phyloP scores from a whole-genome alignment of 805 yeast genomes.

The Huiozyma naganishii region DNA sequence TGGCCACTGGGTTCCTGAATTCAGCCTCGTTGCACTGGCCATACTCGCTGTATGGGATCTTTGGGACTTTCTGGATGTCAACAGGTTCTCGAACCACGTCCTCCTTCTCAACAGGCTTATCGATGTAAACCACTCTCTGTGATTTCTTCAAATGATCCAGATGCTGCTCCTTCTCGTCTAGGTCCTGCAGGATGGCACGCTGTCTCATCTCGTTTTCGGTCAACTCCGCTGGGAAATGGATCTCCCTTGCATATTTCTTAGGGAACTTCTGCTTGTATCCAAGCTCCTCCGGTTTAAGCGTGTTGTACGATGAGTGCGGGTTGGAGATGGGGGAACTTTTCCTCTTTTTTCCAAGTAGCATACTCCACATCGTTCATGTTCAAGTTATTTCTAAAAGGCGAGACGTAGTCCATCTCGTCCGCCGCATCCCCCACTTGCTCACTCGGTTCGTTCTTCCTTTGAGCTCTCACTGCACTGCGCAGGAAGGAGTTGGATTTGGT shows the following conservation, averaged over 20 bases:
- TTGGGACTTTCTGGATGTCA: conserved; percentile 1
- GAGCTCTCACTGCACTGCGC: background rate
- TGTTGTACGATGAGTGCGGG: conserved; percentile 12
- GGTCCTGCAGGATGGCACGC: conserved; percentile 8
- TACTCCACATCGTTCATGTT: background rate
- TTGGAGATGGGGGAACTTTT: conserved; percentile 16
- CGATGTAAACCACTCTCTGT: conserved; percentile 8
- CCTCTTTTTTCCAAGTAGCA: conserved; percentile 1
- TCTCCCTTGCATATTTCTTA: conserved; percentile 19
- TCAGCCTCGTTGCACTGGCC: background rate
- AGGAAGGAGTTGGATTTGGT: background rate
- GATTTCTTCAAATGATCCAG: conserved; percentile 16
- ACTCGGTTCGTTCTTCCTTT: background rate
- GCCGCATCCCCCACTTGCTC: background rate
- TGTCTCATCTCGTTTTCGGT: conserved; percentile 18
- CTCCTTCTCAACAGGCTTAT: conserved; percentile 1
- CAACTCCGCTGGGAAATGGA: conserved; percentile 17
- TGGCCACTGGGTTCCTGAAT: conserved; percentile 15
- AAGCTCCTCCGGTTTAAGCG: conserved; percentile 10
- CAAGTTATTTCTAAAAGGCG: conserved; percentile 7
- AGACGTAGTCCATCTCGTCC: background rate
- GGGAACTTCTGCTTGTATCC: conserved; percentile 13
- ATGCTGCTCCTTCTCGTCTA: conserved; percentile 16
- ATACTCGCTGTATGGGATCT: conserved; percentile 5
- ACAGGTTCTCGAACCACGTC: conserved; percentile 1